These are phyloP conservation scores for Asterella californica DNA, from an alignment of 225 moss, liverwort and hornwort genomes.

Conservation along the genomic window DNA sequence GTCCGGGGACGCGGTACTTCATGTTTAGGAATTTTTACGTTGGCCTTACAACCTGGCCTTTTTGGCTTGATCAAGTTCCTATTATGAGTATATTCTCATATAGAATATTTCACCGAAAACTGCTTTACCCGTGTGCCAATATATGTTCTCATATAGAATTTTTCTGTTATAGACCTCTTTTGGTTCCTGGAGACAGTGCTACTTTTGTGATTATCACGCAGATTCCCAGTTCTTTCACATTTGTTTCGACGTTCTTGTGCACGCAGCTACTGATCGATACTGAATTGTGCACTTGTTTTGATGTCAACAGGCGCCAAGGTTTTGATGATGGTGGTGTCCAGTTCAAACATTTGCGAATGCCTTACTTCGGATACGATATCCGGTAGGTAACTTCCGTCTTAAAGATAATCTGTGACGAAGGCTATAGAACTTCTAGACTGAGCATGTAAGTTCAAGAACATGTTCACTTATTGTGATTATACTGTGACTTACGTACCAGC, in stretches of 20 bases:
- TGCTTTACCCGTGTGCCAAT: too few relatives aligned
- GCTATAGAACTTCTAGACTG: too few relatives aligned
- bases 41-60: too few relatives aligned
- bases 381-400: slow-evolving; percentile 16
- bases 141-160: background rate
- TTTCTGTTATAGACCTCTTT: background rate
- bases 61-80: too few relatives aligned
- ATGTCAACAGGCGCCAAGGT: slow-evolving; percentile 30
- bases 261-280: background rate
- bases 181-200: background rate
- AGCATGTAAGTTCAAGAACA: background rate
- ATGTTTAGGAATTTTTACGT: too few relatives aligned
- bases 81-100: too few relatives aligned
- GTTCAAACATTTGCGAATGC: slow-evolving; percentile 13
- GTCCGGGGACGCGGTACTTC: too few relatives aligned
- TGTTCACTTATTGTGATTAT: background rate
- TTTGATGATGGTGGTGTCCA: slow-evolving; percentile 31
- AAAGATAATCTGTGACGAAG: background rate
- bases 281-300: background rate
- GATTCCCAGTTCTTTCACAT: background rate
- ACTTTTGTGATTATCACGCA: too few relatives aligned
- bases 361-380: slow-evolving; percentile 22
- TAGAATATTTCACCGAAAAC: too few relatives aligned
- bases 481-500: background rate
- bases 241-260: background rate